A percentile compares a stretch with the other conserved stretches of the same genome.
Conservation (phyloP, 2,329 filamentous ascomycete species). For the Bipolaris zeicola region DNA sequence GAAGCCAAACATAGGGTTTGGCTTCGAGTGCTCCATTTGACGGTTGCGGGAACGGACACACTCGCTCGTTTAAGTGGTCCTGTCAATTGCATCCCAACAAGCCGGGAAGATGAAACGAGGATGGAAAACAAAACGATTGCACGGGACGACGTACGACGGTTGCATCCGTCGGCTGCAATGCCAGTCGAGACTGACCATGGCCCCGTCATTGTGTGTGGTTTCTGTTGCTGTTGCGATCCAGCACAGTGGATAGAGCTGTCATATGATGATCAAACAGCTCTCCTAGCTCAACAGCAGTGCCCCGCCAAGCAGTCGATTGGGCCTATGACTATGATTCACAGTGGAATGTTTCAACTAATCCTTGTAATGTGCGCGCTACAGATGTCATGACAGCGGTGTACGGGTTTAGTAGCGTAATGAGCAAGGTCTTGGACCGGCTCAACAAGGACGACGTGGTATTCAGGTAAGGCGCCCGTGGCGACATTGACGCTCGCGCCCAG, state of each 20-base stretch:
- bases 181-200: slow-evolving; percentile 14
- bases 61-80: slow-evolving; percentile 13
- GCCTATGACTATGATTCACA: slow-evolving; percentile 22
- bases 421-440: slow-evolving; percentile 2
- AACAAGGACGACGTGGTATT: not conserved
- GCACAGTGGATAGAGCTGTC: slow-evolving; percentile 36
- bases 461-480: not conserved
- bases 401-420: slow-evolving; percentile 5
- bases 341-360: slow-evolving; percentile 21
- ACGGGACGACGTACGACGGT: slow-evolving; percentile 14
- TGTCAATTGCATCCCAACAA: slow-evolving; percentile 17
- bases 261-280: slow-evolving; percentile 43
- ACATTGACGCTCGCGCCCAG: not conserved
- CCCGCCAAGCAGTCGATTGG: slow-evolving; percentile 29
- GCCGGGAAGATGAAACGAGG: slow-evolving; percentile 39
- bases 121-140: slow-evolving; percentile 14
- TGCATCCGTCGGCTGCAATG: slow-evolving; percentile 14
- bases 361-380: slow-evolving; percentile 9
- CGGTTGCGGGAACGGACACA: slow-evolving; percentile 20
- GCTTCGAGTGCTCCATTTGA: slow-evolving; percentile 9
- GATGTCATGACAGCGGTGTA: slow-evolving; percentile 18
- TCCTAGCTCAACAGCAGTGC: slow-evolving; percentile 29
- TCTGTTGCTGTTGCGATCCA: slow-evolving; percentile 29
- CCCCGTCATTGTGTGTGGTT: slow-evolving; percentile 22
- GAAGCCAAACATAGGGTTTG: slow-evolving; percentile 19